Evolutionary conservation across 2,329 filamentous ascomycete genomes (phyloP).

Genomic region (Phyllosticta citriasiana): DNA sequence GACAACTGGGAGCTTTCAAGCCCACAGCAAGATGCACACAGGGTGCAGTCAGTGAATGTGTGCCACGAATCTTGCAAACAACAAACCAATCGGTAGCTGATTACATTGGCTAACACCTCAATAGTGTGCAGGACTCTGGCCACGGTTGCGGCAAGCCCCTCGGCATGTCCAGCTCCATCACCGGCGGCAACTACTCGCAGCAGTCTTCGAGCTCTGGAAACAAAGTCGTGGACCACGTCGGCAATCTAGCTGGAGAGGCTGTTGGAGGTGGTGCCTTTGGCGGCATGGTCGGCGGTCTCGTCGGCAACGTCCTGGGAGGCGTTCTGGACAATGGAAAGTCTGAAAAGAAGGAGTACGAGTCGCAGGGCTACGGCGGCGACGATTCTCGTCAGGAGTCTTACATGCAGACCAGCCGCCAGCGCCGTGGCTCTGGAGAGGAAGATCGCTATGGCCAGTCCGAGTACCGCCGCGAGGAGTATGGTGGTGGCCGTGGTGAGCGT

Average conservation of each 20-base stretch:
- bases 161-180: conserved; percentile 43
- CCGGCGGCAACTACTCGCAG: conserved; percentile 37
- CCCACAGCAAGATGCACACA: no score
- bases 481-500: conserved; percentile 43
- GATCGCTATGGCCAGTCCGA: conserved; percentile 52
- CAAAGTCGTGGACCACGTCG: conserved; percentile 29
- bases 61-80: no score
- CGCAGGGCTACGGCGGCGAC: conserved; percentile 46
- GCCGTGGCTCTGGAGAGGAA: conserved; percentile 20
- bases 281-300: conserved; percentile 59
- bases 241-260: conserved; percentile 47
- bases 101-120: no score
- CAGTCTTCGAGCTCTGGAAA: conserved; percentile 19
- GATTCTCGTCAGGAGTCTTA: conserved; percentile 52
- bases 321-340: conserved; percentile 41
- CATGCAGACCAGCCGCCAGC: conserved; percentile 50
- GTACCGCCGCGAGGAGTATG: conserved; percentile 48
- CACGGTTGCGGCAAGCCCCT: conserved; percentile 78
- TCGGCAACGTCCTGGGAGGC: conserved; percentile 51
- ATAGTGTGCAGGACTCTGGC: conserved; percentile 60
- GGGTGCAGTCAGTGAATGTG: no score
- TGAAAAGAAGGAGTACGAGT: conserved; percentile 45
- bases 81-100: no score
- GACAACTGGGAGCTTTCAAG: no score
- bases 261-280: conserved; percentile 57